Base-by-base conservation (phyloP, 352 stramenopile species). In the Thraustochytrium striatum region DNA sequence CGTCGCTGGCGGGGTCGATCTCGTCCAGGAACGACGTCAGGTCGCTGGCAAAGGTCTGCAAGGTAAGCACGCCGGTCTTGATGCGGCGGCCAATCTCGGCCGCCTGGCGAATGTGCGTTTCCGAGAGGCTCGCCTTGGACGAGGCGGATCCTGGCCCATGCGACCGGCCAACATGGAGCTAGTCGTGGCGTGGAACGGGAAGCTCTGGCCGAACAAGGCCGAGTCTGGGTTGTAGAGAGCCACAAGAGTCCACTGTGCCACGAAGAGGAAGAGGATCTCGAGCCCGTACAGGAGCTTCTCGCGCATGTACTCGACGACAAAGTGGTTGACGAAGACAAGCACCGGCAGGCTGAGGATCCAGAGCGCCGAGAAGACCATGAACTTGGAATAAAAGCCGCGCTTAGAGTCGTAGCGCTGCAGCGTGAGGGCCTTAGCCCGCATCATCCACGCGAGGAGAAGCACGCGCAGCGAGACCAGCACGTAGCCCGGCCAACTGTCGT, bases 131-230 rank as follows among this genome's bases (percentile, higher is more conserved):
- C n/a, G n/a, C 9, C n/a, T 44, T 28, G n/a, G 21, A 0, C 7
- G 8, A 32, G 30, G 43, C 41, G 44, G 30, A 11, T 33, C 8
- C 16, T 41, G 7, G 11, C 21, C 50, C 5, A 21, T 38, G 43
- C 65, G 41, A 36, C 53, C 33, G 21, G 9, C 41, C 39, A 75
- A 32, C 65, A 75, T 75, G 11, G 65, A 21, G 21, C 33, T 62
- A 1, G 65, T 75, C 3, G 65, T 75, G 25, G 65, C 65, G 32
- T 75, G 65, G 36, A 75, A 75, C 28, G 65, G 65, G 35, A 75
- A 75, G n/a, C 32, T 55, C 13, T 5, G 43, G 3, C 9, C 65
- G 32, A 50, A 72, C 16, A 55, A 25, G 47, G 25, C 25, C 16
- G 47, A 55, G 7, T 70, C 25, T 11, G 65, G 65, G 3, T 75